phyloP scores from a whole-genome alignment of 352 stramenopile genomes.

The Globisporangium camurandrum region DNA sequence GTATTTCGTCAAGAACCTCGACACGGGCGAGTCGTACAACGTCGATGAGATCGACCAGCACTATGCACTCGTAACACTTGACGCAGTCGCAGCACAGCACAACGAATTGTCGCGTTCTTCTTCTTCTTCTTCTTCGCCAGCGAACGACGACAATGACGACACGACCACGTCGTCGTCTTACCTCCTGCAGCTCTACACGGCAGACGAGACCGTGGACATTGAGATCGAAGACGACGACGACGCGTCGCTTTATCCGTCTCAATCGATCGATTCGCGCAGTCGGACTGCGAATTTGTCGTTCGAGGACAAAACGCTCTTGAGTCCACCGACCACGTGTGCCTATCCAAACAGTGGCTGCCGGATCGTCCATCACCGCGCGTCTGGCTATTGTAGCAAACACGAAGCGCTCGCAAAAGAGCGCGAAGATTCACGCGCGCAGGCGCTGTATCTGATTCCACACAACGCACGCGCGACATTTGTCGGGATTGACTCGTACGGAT shows the following conservation, averaged over 20 bases:
- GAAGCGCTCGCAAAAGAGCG: constrained; percentile 76
- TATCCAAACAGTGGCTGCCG: constrained; percentile 47
- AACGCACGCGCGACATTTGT: constrained; percentile 64
- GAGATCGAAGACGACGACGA: constrained; percentile 59
- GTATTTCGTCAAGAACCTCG: constrained; percentile 76
- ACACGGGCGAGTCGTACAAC: constrained; percentile 69
- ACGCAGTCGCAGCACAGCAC: constrained; percentile 53
- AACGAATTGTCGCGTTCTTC: constrained; percentile 39
- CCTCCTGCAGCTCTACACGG: constrained; percentile 67
- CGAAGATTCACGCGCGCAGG: constrained; percentile 72
- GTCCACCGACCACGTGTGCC: constrained; percentile 29
- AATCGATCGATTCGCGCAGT: too few relatives aligned
- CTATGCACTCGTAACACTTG: constrained; percentile 67
- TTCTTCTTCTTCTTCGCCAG: too few relatives aligned
- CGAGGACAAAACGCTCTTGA: constrained; percentile 10
- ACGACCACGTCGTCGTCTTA: constrained; percentile 59
- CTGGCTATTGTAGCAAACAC: constrained; percentile 67
- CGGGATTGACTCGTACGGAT: constrained; percentile 67
- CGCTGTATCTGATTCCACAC: constrained; percentile 70
- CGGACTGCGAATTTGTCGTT: constrained; percentile 49
- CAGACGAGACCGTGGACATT: constrained; percentile 75
- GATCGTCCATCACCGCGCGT: constrained; percentile 55
- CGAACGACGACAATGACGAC: constrained; percentile 7
- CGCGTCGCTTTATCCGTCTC: too few relatives aligned
- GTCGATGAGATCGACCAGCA: constrained; percentile 83